Base-by-base conservation (phyloP, 2,329 filamentous ascomycete species). In the Daldinia eschscholtzii region DNA sequence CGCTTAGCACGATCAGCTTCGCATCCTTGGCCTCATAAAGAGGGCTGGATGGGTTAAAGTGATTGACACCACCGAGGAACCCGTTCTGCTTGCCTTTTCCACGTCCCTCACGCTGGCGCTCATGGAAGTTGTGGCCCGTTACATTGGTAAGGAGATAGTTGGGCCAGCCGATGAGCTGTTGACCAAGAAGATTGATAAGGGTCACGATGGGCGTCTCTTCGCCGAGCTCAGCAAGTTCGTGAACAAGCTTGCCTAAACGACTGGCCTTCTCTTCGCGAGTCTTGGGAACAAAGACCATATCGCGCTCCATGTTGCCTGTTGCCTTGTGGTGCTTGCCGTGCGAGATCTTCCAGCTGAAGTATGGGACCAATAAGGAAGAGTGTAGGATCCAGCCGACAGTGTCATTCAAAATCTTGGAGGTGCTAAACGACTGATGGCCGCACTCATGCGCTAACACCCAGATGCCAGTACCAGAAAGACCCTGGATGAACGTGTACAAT, bases 291-390 rank as follows among this genome's bases (percentile, higher is more conserved):
- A 98, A 98, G 71, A 98, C 96, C 96, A 99, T 99, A 83, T 99
- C 96, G 75, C 95, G 93, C 83, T 97, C 94, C 84, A 99, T 91
- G 87, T 99, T 89, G 76, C 94, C 96, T 42, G 96, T 99, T 72
- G 94, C 94, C 88, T 98, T 98, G 92, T 99, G 96, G 86, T 99
- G 96, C 89, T 97, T 97, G 85, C 93, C 92, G 85, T 99, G 96
- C 74, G 94, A 97, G 83, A 98, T 94, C 85, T 99, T 97, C 96
- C 96, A 99, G 80, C 93, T 97, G 86, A 98, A 99, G 86, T 98
- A 99, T 23, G 96, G 96, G 56, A 99, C 95, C 64, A 98, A 86
- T 42, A 98, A 89, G 50, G 89, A 82, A 41, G 94, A 97, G 85
- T 98, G 95, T 75, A 93, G 89, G 79, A 97, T 81, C 93, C 93